phyloP scores from a whole-genome alignment of 2,329 filamentous ascomycete genomes.

The Exophiala calicioides region DNA sequence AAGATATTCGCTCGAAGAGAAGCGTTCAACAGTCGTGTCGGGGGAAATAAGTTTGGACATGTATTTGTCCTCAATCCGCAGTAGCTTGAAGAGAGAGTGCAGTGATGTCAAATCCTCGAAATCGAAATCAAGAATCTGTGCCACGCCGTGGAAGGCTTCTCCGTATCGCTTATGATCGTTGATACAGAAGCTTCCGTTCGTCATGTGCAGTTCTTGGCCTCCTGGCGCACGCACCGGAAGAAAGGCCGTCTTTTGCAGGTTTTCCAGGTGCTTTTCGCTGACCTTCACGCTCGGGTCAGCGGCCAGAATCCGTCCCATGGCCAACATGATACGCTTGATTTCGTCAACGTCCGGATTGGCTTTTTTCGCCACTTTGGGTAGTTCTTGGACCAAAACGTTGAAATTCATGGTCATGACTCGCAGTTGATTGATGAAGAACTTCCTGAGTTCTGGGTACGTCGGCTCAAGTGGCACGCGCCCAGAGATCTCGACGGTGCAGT shows the following conservation, averaged over 20 bases:
- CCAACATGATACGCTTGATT: constrained; percentile 16
- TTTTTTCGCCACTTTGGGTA: constrained; percentile 9
- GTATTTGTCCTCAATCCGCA: constrained; percentile 11
- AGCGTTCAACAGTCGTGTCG: constrained; percentile 4
- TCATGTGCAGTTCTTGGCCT: constrained; percentile 5
- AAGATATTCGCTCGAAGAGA: constrained; percentile 7
- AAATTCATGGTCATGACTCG: constrained; percentile 19
- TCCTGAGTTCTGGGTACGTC: constrained; percentile 11
- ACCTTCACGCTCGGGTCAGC: constrained; percentile 3
- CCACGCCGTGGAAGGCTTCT: constrained; percentile 11
- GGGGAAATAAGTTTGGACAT: constrained; percentile 7
- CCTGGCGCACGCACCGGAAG: constrained; percentile 15
- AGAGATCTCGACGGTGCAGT: constrained; percentile 13
- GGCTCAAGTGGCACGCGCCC: constrained; percentile 13
- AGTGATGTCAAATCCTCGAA: constrained; percentile 16
- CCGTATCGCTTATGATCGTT: constrained; percentile 18
- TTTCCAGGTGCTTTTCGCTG: constrained; percentile 7
- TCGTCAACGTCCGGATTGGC: constrained; percentile 8
- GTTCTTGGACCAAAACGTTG: constrained; percentile 16
- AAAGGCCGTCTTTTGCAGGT: constrained; percentile 11
- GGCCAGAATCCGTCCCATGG: constrained; percentile 15
- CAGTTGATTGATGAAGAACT: constrained; percentile 21
- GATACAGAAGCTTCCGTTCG: constrained; percentile 14
- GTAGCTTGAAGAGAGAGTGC: constrained; percentile 13
- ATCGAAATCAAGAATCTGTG: constrained; percentile 14